Evolutionary conservation across 164 flowering plant species (phyloP).

Genomic region (Taxillus chinensis): DNA sequence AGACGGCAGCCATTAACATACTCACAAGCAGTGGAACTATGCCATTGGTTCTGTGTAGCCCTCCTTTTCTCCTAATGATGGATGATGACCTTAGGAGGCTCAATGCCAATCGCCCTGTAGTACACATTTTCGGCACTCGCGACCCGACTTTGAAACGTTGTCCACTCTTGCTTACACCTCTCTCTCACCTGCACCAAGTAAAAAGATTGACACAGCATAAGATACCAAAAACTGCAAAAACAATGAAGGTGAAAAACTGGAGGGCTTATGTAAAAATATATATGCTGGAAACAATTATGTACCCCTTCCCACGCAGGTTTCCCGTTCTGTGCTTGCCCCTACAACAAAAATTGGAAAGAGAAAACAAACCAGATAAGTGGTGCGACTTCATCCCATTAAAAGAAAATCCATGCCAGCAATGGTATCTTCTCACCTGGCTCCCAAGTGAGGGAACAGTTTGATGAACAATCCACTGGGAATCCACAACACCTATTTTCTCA

Average conservation of each 20-base stretch:
- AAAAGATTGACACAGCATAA: neutral
- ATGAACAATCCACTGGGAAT: slow-evolving; percentile 93
- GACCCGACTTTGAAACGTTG: slow-evolving; percentile 60
- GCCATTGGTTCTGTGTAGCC: too few species aligned
- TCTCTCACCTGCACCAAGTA: slow-evolving; percentile 57
- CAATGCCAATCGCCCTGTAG: slow-evolving; percentile 30
- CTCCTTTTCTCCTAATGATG: neutral
- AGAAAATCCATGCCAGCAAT: neutral
- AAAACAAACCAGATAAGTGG: neutral
- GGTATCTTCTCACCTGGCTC: slow-evolving; percentile 51
- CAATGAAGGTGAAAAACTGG: neutral
- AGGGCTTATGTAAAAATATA: neutral
- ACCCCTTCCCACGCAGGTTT: slow-evolving; percentile 83
- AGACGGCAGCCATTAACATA: too few species aligned
- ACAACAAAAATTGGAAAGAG: neutral
- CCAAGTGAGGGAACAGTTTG: slow-evolving; percentile 80
- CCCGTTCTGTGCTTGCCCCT: slow-evolving; percentile 62
- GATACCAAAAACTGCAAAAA: neutral
- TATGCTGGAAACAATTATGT: slow-evolving; percentile 5
- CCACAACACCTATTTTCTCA: slow-evolving; percentile 95
- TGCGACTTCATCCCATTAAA: neutral
- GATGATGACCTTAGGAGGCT: slow-evolving; percentile 37
- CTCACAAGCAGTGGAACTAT: too few species aligned
- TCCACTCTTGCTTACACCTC: slow-evolving; percentile 81
- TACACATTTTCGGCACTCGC: slow-evolving; percentile 52